Percentiles rank a stretch among this genome's conserved stretches.
Conservation (phyloP, 805 yeast genomes). For the Metschnikowia vanudenii region DNA sequence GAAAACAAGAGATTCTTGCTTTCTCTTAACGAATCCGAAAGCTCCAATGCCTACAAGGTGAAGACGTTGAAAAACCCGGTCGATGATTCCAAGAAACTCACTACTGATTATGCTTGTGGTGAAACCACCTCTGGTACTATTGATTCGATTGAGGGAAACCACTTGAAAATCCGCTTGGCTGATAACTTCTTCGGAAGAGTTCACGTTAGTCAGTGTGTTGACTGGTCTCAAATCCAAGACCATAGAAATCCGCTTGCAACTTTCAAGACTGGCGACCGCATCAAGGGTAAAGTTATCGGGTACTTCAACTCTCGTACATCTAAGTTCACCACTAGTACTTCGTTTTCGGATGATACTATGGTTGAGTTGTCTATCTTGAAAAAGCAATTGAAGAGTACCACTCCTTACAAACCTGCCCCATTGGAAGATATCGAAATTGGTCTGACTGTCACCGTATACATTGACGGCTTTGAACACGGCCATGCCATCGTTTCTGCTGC, state of each 20-base stretch:
- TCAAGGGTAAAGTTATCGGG: constrained; percentile 72
- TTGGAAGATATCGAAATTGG: constrained; percentile 45
- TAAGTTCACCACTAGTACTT: constrained; percentile 57
- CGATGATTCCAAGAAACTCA: constrained; percentile 48
- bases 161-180: constrained; percentile 71
- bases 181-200: constrained; percentile 78
- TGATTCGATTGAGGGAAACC: constrained; percentile 65
- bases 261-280: constrained; percentile 55
- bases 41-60: constrained; percentile 11
- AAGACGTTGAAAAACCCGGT: constrained; percentile 50
- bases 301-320: constrained; percentile 70
- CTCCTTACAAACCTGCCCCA: constrained; percentile 14
- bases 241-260: constrained; percentile 54
- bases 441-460: constrained; percentile 53
- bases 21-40: constrained; percentile 46
- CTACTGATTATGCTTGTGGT: constrained; percentile 60
- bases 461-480: constrained; percentile 63
- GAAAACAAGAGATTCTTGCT: constrained; percentile 69
- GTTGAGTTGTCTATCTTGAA: constrained; percentile 64
- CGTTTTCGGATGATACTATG: constrained; percentile 47
- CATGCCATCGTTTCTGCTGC: constrained; percentile 67
- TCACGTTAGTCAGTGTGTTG: constrained; percentile 67
- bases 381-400: constrained; percentile 30
- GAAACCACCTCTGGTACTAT: constrained; percentile 57
- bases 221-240: constrained; percentile 54